Conservation (phyloP, 331 rosid genomes). For the Erythrophleum ivorense region DNA sequence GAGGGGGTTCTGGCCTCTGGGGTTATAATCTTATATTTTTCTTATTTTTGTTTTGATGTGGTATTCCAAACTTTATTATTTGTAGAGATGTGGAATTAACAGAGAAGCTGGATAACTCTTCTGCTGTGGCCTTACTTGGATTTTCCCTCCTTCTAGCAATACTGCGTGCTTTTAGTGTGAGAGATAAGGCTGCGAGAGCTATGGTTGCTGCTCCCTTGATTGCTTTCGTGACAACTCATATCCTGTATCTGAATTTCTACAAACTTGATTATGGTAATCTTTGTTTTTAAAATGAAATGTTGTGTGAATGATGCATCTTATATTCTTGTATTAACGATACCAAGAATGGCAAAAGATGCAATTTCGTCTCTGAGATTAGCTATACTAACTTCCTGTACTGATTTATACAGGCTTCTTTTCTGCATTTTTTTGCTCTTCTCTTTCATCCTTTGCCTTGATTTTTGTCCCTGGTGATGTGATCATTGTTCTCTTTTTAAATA, state of each 20-base stretch:
- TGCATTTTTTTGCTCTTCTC: slow-evolving; percentile 8
- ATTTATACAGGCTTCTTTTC: slow-evolving; percentile 18
- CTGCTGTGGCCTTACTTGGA: slow-evolving; percentile 75
- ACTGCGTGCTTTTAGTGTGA: slow-evolving; percentile 63
- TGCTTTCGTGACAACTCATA: slow-evolving; percentile 86
- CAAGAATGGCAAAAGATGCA: neutral
- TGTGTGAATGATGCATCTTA: slow-evolving; percentile 7
- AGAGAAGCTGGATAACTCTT: slow-evolving; percentile 68
- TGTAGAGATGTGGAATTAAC: slow-evolving; percentile 71
- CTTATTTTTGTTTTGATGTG: neutral
- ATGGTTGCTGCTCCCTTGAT: slow-evolving; percentile 90
- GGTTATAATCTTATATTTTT: neutral
- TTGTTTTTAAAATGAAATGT: slow-evolving; percentile 40
- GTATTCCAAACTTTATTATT: neutral
- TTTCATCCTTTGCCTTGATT: neutral
- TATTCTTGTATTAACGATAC: neutral
- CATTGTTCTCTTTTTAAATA: slow-evolving; percentile 11
- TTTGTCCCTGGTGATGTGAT: neutral
- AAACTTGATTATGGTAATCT: slow-evolving; percentile 75
- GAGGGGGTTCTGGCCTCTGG: neutral
- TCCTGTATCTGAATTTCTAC: slow-evolving; percentile 87
- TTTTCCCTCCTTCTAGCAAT: slow-evolving; percentile 60
- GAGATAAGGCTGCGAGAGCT: slow-evolving; percentile 84
- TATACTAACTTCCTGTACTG: slow-evolving; percentile 3
- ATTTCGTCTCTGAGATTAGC: slow-evolving; percentile 26